These are phyloP conservation scores for Auricularia cornea DNA, from an alignment of 768 basidiomycete species.

Conservation along the genomic window DNA sequence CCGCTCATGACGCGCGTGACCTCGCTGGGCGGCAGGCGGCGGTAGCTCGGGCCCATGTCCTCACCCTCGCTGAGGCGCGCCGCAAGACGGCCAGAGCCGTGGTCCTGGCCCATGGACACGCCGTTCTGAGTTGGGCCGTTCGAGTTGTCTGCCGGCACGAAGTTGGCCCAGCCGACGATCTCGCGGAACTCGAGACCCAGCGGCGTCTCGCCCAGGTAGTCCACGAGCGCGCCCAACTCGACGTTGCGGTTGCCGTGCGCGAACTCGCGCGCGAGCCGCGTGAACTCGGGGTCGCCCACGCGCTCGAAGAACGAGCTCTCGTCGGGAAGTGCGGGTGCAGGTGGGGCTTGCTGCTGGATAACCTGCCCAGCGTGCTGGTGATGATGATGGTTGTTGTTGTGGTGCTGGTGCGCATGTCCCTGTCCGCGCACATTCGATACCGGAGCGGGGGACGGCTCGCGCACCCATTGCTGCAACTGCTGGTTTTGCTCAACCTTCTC, in stretches of 20 bases:
- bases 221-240: constrained; percentile 72
- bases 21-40: constrained; percentile 73
- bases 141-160: constrained; percentile 28
- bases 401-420: background rate
- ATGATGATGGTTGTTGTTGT: background rate
- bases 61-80: background rate
- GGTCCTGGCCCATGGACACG: constrained; percentile 27
- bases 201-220: constrained; percentile 78
- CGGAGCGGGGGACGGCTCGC: background rate
- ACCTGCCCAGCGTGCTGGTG: background rate
- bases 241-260: constrained; percentile 28
- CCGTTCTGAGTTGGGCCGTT: background rate
- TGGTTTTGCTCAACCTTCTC: background rate
- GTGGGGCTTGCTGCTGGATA: background rate
- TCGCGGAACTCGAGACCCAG: constrained; percentile 80
- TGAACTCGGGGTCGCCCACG: constrained; percentile 34
- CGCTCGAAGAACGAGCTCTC: constrained; percentile 93
- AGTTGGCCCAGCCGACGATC: constrained; percentile 71
- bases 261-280: background rate
- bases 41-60: constrained; percentile 75
- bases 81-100: constrained; percentile 9
- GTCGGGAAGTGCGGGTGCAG: constrained; percentile 26
- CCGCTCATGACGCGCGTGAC: constrained; percentile 29
- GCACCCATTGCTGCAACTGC: background rate
- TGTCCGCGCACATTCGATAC: background rate